These are phyloP conservation scores for Hanseniaspora opuntiae DNA, from an alignment of 805 yeast genomes.

Conservation along the genomic window DNA sequence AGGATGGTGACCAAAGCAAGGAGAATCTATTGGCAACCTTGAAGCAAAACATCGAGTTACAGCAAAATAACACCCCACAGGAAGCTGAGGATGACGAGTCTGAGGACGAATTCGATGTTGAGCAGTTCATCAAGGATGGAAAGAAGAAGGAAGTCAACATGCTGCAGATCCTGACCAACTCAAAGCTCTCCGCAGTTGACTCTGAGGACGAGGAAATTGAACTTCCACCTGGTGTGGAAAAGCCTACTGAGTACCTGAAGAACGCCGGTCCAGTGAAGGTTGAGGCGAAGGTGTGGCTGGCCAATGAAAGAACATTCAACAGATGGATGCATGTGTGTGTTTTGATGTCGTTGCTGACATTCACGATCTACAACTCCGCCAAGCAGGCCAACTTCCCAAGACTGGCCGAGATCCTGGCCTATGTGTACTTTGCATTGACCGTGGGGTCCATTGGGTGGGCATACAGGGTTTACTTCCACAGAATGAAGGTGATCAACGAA, in stretches of 20 bases:
- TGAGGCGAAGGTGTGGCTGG: conserved; percentile 97
- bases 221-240: conserved; percentile 77
- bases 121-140: conserved; percentile 40
- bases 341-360: conserved; percentile 70
- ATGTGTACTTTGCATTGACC: conserved; percentile 66
- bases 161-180: conserved; percentile 28
- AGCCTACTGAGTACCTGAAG: conserved; percentile 66
- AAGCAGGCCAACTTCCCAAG: conserved; percentile 48
- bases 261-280: conserved; percentile 86
- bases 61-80: not conserved
- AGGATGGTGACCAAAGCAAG: not conserved
- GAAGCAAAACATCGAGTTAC: conserved; percentile 1
- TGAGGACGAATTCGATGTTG: conserved; percentile 37
- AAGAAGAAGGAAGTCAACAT: conserved; percentile 21
- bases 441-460: conserved; percentile 84
- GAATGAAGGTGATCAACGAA: conserved; percentile 60
- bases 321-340: conserved; percentile 89
- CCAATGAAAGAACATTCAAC: conserved; percentile 93
- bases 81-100: not conserved
- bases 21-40: conserved; percentile 5
- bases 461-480: conserved; percentile 54
- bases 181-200: conserved; percentile 44
- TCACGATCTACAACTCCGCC: conserved; percentile 68
- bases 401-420: conserved; percentile 60
- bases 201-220: conserved; percentile 79